A percentile compares a stretch with the other conserved stretches of the same genome.
These are phyloP conservation scores for Luffa acutangula DNA, from an alignment of 306 rosid species.

Conservation along the genomic window DNA sequence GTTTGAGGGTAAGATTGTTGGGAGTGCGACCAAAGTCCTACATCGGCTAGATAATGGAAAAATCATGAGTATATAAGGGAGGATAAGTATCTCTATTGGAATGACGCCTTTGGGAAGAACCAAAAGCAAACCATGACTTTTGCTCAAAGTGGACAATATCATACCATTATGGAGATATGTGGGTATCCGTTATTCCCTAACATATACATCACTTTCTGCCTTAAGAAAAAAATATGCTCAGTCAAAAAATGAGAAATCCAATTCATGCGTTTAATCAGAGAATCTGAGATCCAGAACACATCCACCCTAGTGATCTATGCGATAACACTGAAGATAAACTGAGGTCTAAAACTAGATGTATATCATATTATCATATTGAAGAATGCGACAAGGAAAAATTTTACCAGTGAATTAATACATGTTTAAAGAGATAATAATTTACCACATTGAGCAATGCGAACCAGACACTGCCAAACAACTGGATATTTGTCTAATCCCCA, in stretches of 20 bases:
- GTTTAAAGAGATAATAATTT: conserved; percentile 10
- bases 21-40: too few relatives aligned
- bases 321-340: background rate
- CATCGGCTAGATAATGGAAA: too few relatives aligned
- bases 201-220: background rate
- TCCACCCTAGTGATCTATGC: background rate
- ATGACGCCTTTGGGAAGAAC: too few relatives aligned
- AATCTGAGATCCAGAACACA: background rate
- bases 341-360: background rate
- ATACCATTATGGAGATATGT: too few relatives aligned
- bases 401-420: background rate
- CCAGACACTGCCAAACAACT: conserved; percentile 37
- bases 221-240: background rate
- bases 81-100: too few relatives aligned
- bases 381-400: background rate
- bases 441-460: conserved; percentile 79
- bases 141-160: too few relatives aligned
- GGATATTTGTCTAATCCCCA: conserved; percentile 70
- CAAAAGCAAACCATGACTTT: too few relatives aligned
- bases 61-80: too few relatives aligned
- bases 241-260: background rate
- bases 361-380: too few relatives aligned
- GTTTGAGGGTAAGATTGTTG: too few relatives aligned
- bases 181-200: too few relatives aligned
- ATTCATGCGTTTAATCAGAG: background rate